Conservation (phyloP, 106 monocot genomes). For the Dioscorea alata region DNA sequence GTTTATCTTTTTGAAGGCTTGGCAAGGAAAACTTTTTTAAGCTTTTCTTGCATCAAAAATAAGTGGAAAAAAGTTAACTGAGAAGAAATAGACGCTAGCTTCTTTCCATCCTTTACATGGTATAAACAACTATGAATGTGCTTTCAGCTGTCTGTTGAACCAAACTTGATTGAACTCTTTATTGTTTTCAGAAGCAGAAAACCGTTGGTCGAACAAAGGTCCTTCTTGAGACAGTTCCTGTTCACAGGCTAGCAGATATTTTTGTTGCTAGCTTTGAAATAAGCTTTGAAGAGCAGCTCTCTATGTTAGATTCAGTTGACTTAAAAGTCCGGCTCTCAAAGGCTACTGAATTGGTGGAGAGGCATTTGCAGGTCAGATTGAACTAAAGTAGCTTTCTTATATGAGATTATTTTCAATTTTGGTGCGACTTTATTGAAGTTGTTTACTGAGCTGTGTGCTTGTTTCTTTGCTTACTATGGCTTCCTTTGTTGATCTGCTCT, state of each 20-base stretch:
- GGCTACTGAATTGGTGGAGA: constrained; percentile 90
- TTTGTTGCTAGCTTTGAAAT: constrained; percentile 99
- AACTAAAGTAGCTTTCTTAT: not conserved
- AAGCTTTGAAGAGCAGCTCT: constrained; percentile 96
- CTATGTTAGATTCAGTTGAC: constrained; percentile 96
- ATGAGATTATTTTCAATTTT: not conserved
- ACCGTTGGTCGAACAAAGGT: constrained; percentile 98
- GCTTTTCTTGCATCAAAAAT: too few species aligned
- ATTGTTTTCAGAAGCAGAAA: constrained; percentile 83
- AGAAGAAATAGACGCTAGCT: too few species aligned
- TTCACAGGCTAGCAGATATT: constrained; percentile 94
- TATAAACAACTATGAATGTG: too few species aligned
- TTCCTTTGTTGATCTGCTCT: too few species aligned
- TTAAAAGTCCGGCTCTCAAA: constrained; percentile 85
- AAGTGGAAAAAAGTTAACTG: too few species aligned
- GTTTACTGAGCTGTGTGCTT: too few species aligned
- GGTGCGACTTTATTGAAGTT: not conserved
- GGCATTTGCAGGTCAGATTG: constrained; percentile 79
- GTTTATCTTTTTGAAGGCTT: too few species aligned
- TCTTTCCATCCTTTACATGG: too few species aligned
- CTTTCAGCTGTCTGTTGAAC: too few species aligned
- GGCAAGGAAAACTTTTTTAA: too few species aligned
- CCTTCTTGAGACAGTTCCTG: constrained; percentile 98
- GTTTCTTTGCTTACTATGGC: not conserved
- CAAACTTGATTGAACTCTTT: not conserved